Evolutionary conservation across 2,329 filamentous ascomycete species (phyloP).

Genomic region (Colletotrichum scovillei): DNA sequence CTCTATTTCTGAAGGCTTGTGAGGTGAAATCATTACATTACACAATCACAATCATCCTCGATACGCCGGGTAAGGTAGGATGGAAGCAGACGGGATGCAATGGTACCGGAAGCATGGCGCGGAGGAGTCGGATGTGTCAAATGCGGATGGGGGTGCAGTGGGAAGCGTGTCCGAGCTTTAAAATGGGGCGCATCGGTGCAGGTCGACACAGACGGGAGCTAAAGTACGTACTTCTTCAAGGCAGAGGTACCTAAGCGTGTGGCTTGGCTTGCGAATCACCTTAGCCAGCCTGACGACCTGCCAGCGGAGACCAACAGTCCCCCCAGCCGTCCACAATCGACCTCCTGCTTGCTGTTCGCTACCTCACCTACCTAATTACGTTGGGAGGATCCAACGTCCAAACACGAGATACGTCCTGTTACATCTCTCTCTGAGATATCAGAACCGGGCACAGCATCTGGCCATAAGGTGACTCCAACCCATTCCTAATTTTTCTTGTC

Average conservation of each 20-base stretch:
- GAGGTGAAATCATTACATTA: not conserved
- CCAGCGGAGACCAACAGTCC: slow-evolving; percentile 13
- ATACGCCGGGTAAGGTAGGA: not conserved
- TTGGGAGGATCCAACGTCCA: slow-evolving; percentile 1
- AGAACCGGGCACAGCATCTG: slow-evolving; percentile 25
- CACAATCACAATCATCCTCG: not conserved
- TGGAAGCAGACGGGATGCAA: not conserved
- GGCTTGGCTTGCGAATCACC: slow-evolving; percentile 24
- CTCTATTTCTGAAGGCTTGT: not conserved
- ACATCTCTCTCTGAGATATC: slow-evolving; percentile 9
- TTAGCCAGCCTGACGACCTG: slow-evolving; percentile 22
- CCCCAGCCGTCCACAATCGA: slow-evolving; percentile 17
- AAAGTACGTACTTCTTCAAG: slow-evolving; percentile 13
- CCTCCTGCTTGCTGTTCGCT: not conserved
- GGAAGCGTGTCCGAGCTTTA: slow-evolving; percentile 1
- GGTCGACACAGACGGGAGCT: not conserved
- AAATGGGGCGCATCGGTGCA: slow-evolving; percentile 13
- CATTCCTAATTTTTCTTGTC: not conserved
- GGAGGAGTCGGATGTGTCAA: slow-evolving; percentile 11
- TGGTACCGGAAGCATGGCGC: not conserved
- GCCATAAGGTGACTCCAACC: slow-evolving; percentile 13
- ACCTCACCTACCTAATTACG: not conserved
- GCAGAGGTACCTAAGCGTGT: not conserved
- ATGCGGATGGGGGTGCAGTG: not conserved
- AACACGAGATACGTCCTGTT: slow-evolving; percentile 2